phyloP scores from a whole-genome alignment of 2,329 filamentous ascomycete genomes.

The Acrodontium crateriforme region DNA sequence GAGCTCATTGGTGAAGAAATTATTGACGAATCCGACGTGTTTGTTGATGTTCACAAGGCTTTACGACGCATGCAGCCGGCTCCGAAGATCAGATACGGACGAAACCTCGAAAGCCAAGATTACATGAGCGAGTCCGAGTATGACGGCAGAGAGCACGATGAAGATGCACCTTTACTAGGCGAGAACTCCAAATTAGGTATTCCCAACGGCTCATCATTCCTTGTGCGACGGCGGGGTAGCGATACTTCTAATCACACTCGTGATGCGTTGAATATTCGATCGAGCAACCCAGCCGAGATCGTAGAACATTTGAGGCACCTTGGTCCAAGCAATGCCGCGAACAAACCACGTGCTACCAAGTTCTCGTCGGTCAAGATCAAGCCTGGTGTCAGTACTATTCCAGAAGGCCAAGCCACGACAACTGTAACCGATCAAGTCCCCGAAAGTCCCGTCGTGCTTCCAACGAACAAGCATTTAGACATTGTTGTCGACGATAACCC shows the following conservation, averaged over 20 bases:
- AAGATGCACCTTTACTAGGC: slow-evolving; percentile 20
- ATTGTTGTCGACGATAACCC: slow-evolving; percentile 1
- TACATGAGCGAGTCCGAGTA: slow-evolving; percentile 10
- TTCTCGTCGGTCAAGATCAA: slow-evolving; percentile 54
- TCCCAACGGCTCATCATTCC: slow-evolving; percentile 22
- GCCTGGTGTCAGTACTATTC: slow-evolving; percentile 34
- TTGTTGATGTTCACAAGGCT: slow-evolving; percentile 95
- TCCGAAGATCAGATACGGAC: slow-evolving; percentile 43
- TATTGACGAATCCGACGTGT: slow-evolving; percentile 96
- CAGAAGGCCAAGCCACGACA: slow-evolving; percentile 23
- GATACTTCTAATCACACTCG: slow-evolving; percentile 21
- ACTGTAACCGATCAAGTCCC: slow-evolving; percentile 1
- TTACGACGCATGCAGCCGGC: slow-evolving; percentile 80
- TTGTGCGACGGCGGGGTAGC: slow-evolving; percentile 33
- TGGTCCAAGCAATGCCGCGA: slow-evolving; percentile 50
- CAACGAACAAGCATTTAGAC: not conserved
- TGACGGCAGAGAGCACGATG: slow-evolving; percentile 11
- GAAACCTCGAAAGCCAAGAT: slow-evolving; percentile 5
- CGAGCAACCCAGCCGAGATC: slow-evolving; percentile 41
- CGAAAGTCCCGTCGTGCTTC: not conserved
- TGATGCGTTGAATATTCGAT: slow-evolving; percentile 27
- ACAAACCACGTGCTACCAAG: slow-evolving; percentile 44
- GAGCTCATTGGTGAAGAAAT: slow-evolving; percentile 99
- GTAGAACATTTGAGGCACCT: slow-evolving; percentile 48
- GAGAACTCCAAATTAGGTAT: slow-evolving; percentile 5